Percentiles rank a stretch among this genome's conserved stretches.
Conservation (phyloP, 176 grass and related monocot genomes). For the Ampelocalamus luodianensis region DNA sequence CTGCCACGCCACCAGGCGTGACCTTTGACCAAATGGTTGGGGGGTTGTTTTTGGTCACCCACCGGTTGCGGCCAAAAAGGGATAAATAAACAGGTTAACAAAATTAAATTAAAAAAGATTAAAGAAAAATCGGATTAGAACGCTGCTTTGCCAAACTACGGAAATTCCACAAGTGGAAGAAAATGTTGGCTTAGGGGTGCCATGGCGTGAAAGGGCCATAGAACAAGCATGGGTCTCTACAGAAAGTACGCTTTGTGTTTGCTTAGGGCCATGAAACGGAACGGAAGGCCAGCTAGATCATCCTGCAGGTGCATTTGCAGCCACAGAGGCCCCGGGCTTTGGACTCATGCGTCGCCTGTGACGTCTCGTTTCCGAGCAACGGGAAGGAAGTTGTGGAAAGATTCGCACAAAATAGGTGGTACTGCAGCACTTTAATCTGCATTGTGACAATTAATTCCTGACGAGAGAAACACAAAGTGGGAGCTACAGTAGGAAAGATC, state of each 20-base stretch:
- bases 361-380: neutral
- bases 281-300: neutral
- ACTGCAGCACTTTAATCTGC: neutral
- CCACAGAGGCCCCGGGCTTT: neutral
- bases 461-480: neutral
- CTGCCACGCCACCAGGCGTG: no score
- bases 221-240: constrained; percentile 1
- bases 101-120: no score
- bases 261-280: neutral
- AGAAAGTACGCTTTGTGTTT: neutral
- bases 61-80: no score
- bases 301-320: neutral
- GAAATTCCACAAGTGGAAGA: neutral
- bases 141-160: neutral
- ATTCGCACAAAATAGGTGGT: neutral
- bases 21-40: no score
- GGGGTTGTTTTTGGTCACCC: no score
- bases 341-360: neutral
- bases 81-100: no score
- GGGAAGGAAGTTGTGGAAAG: neutral
- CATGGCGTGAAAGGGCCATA: constrained; percentile 6
- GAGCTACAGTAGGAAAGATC: neutral
- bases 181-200: no score
- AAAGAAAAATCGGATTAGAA: no score
- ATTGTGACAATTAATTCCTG: neutral